These are phyloP conservation scores for Colletotrichum costaricense DNA, from an alignment of 2,329 filamentous ascomycete genomes.

Conservation along the genomic window DNA sequence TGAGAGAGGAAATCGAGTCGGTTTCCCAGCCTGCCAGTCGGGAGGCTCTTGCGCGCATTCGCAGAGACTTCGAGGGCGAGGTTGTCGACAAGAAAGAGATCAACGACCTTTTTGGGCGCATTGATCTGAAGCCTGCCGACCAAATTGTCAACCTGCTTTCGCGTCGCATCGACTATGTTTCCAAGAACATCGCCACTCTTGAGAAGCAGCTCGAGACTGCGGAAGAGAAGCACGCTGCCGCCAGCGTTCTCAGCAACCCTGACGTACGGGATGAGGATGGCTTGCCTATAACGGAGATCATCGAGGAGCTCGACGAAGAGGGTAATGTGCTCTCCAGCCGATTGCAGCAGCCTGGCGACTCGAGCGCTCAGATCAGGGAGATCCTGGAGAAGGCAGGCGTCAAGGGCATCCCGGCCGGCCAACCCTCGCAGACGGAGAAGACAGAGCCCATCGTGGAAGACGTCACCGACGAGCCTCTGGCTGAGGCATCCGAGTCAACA, in stretches of 20 bases:
- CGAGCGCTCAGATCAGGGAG: constrained; percentile 75
- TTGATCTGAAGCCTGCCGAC: constrained; percentile 61
- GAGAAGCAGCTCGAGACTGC: constrained; percentile 77
- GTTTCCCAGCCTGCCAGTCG: constrained; percentile 60
- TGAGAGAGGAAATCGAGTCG: constrained; percentile 82
- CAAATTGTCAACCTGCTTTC: constrained; percentile 77
- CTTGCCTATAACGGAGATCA: constrained; percentile 87
- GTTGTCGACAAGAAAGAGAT: constrained; percentile 70
- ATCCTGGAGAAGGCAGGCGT: constrained; percentile 83
- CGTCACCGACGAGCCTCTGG: constrained; percentile 22
- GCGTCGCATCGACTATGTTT: constrained; percentile 89
- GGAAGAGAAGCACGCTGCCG: constrained; percentile 76
- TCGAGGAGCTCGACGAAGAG: constrained; percentile 91
- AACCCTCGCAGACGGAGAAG: constrained; percentile 9
- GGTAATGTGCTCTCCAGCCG: constrained; percentile 82
- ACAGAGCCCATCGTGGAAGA: constrained; percentile 31
- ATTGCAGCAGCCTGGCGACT: constrained; percentile 74
- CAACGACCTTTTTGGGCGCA: constrained; percentile 58
- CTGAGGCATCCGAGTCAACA: background rate
- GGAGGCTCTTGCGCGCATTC: constrained; percentile 68
- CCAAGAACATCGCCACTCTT: constrained; percentile 80
- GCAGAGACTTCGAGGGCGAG: constrained; percentile 69
- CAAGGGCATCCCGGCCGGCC: constrained; percentile 53
- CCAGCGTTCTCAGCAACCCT: constrained; percentile 69
- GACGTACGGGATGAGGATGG: constrained; percentile 75